Evolutionary conservation across 202 grass and related monocot species (phyloP).

Genomic region (Carex sylvatica): DNA sequence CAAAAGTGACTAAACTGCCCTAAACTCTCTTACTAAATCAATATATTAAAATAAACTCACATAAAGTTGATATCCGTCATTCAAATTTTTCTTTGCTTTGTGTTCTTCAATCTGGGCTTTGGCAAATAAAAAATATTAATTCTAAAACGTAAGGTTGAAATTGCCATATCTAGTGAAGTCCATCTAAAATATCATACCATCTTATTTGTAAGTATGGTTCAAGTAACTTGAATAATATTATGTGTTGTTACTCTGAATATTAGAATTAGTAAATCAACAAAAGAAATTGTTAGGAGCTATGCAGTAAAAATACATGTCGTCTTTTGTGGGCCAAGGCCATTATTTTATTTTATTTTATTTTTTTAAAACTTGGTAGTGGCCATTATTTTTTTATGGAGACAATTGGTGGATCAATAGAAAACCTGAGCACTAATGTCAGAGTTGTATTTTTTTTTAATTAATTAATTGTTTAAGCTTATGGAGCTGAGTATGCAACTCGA

Average conservation of each 20-base stretch:
- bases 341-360: too few relatives aligned
- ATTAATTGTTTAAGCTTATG: conserved; percentile 50
- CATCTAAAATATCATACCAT: neutral
- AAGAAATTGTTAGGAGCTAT: neutral
- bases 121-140: too few relatives aligned
- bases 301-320: neutral
- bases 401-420: neutral
- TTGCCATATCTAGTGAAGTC: neutral
- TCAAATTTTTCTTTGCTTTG: neutral
- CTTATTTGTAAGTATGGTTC: neutral
- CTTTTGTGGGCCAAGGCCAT: neutral
- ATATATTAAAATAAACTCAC: conserved; percentile 6
- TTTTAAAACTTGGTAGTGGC: too few relatives aligned
- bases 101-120: neutral
- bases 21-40: neutral
- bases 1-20: neutral
- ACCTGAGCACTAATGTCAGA: neutral
- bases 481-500: conserved; percentile 65
- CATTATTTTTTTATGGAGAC: neutral
- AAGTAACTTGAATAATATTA: neutral
- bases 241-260: neutral
- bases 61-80: too few relatives aligned
- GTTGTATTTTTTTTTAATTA: conserved; percentile 32
- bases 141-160: too few relatives aligned
- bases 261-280: neutral